These are phyloP conservation scores for Pseudisothecium myosuroides DNA, from an alignment of 225 moss, liverwort and hornwort genomes.

Conservation along the genomic window DNA sequence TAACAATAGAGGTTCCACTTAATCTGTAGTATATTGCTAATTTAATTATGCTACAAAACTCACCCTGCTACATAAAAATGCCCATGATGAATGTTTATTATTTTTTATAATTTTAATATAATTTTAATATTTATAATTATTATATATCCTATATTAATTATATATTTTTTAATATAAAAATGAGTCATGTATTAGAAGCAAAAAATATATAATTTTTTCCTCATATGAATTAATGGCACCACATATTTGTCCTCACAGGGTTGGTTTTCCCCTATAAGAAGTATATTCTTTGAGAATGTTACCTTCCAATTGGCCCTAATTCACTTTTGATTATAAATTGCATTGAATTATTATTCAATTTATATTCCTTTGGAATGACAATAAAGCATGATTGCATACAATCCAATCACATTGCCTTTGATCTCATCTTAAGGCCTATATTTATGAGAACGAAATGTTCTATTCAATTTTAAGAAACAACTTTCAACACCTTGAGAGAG, in stretches of 20 bases:
- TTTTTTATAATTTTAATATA: too few species aligned
- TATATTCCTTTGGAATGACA: background rate
- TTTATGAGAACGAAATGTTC: too few species aligned
- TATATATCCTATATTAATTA: too few species aligned
- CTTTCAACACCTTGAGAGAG: too few species aligned
- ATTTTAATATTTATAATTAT: background rate
- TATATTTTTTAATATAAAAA: background rate
- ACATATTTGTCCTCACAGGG: background rate
- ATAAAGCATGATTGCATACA: background rate
- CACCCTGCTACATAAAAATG: background rate
- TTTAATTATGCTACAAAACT: background rate
- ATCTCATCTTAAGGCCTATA: accelerated
- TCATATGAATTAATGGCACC: background rate
- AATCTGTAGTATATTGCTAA: background rate
- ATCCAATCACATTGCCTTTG: background rate
- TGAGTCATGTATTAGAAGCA: background rate
- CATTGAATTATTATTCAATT: background rate
- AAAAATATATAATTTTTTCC: too few species aligned
- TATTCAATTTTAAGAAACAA: too few species aligned
- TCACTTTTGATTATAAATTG: background rate
- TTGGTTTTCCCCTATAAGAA: background rate
- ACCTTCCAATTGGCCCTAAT: background rate
- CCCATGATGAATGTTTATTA: background rate
- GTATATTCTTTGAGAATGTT: background rate
- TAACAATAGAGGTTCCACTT: background rate